These are phyloP conservation scores for Gynandropsis gynandra DNA, from an alignment of 345 rosid genomes.

Conservation along the genomic window DNA sequence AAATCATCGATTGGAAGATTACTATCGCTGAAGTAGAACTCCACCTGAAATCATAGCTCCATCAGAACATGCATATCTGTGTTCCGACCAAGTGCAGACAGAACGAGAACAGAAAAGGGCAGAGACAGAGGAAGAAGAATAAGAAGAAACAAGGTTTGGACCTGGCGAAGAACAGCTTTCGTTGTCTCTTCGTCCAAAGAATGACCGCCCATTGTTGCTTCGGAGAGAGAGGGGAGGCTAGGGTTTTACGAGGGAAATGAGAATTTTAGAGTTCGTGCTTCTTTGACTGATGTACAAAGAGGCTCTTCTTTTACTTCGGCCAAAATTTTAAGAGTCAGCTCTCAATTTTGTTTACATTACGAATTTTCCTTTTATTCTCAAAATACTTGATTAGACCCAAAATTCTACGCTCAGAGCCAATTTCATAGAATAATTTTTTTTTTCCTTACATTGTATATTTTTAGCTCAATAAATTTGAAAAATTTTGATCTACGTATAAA, in stretches of 20 bases:
- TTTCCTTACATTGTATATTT: too few relatives aligned
- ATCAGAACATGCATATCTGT: neutral
- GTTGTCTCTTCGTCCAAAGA: constrained; percentile 53
- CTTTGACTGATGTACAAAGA: neutral
- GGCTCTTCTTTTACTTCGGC: too few relatives aligned
- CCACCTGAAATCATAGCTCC: constrained; percentile 46
- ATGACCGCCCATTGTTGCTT: constrained; percentile 45
- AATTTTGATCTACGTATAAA: too few relatives aligned
- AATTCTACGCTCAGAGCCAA: too few relatives aligned
- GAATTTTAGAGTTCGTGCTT: neutral
- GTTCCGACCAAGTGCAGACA: neutral
- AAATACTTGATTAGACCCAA: too few relatives aligned
- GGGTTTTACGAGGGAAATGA: constrained; percentile 20
- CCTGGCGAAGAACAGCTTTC: constrained; percentile 81
- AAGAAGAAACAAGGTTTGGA: too few relatives aligned
- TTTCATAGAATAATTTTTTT: too few relatives aligned
- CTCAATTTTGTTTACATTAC: too few relatives aligned
- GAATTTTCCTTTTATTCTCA: too few relatives aligned
- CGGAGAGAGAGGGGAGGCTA: constrained; percentile 19
- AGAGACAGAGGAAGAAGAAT: neutral
- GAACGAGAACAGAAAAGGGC: neutral
- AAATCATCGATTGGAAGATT: constrained; percentile 81
- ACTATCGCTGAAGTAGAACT: constrained; percentile 93
- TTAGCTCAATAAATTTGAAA: too few relatives aligned
- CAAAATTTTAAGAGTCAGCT: too few relatives aligned